These are phyloP conservation scores for Paecilomyces niveus DNA, from an alignment of 2,329 filamentous ascomycete species.

Conservation along the genomic window DNA sequence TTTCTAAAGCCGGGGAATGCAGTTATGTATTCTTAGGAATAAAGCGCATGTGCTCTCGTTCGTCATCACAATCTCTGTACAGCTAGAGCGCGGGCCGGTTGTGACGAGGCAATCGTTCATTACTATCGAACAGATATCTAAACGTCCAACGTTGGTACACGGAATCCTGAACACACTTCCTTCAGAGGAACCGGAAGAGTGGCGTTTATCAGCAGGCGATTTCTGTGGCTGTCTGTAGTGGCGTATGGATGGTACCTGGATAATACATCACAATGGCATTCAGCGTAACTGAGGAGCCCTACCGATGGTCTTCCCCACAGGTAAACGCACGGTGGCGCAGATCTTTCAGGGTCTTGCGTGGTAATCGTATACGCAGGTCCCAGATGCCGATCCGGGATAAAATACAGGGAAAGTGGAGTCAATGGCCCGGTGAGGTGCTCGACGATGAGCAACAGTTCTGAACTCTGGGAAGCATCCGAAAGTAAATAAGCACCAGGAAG, in stretches of 20 bases:
- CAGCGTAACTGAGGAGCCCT: conserved; percentile 7
- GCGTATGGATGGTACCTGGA: conserved; percentile 9
- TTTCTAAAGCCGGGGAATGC: not conserved
- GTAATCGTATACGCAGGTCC: conserved; percentile 10
- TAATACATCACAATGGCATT: conserved; percentile 8
- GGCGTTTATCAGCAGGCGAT: conserved; percentile 7
- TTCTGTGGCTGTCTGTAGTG: conserved; percentile 8
- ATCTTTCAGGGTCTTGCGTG: conserved; percentile 14
- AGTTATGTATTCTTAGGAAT: not conserved
- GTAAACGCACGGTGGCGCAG: conserved; percentile 10
- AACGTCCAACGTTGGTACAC: not conserved
- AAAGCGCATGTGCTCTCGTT: not conserved
- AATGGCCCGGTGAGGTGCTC: not conserved
- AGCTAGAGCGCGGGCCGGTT: not conserved
- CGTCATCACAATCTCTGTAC: not conserved
- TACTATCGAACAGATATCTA: not conserved
- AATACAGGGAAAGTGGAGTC: not conserved
- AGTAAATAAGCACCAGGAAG: conserved; percentile 3
- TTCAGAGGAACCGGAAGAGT: conserved; percentile 6
- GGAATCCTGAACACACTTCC: not conserved
- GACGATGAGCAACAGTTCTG: not conserved
- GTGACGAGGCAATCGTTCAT: not conserved
- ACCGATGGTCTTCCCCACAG: conserved; percentile 7
- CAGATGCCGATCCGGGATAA: conserved; percentile 6
- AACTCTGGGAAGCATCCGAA: conserved; percentile 3